Conservation (phyloP, 2,329 filamentous ascomycete genomes). For the Dryadomyces quercivorus region DNA sequence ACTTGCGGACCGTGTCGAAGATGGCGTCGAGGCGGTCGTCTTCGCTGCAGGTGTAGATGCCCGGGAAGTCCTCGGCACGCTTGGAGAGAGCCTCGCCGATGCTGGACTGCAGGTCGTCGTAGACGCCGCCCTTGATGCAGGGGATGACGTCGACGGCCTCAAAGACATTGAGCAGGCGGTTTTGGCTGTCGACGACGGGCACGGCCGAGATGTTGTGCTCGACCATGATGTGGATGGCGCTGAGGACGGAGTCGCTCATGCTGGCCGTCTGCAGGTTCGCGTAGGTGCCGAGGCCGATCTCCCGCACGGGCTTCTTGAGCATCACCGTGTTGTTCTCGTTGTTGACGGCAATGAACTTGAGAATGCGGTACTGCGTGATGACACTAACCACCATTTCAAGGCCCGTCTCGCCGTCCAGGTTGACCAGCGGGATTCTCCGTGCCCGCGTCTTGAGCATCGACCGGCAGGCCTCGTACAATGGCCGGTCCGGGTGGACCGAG, state of each 20-base stretch:
- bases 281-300: conserved; percentile 80
- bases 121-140: conserved; percentile 83
- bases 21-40: conserved; percentile 90
- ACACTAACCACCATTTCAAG: conserved; percentile 91
- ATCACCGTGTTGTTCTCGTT: conserved; percentile 72
- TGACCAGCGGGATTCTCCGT: conserved; percentile 84
- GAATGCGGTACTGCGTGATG: conserved; percentile 93
- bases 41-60: conserved; percentile 90
- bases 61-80: conserved; percentile 80
- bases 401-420: conserved; percentile 86
- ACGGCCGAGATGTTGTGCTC: conserved; percentile 89
- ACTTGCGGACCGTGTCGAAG: conserved; percentile 93
- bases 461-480: conserved; percentile 89
- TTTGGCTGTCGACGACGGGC: conserved; percentile 73
- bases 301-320: conserved; percentile 74
- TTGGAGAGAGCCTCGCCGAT: conserved; percentile 85
- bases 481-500: conserved; percentile 82
- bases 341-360: conserved; percentile 98
- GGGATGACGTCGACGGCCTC: conserved; percentile 96
- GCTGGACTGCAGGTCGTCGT: conserved; percentile 76
- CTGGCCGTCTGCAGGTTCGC: conserved; percentile 64
- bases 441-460: conserved; percentile 91
- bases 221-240: conserved; percentile 89
- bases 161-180: conserved; percentile 82
- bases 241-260: conserved; percentile 86